These are phyloP conservation scores for Sphagnum tenellum DNA, from an alignment of 225 moss, liverwort and hornwort species.

Conservation along the genomic window DNA sequence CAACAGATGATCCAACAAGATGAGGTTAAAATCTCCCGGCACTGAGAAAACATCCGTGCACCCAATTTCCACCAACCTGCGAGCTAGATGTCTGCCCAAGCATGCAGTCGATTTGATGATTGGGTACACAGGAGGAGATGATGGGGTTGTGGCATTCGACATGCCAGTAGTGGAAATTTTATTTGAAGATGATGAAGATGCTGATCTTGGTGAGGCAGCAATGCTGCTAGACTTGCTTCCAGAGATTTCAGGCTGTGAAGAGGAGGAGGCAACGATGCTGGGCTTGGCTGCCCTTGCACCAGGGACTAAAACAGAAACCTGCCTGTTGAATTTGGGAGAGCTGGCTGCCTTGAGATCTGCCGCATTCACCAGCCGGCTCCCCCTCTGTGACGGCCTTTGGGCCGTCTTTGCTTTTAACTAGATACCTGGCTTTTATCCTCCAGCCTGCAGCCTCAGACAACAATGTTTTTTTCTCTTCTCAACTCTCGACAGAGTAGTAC, in stretches of 20 bases:
- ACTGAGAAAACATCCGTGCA: constrained; percentile 49
- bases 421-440: too few species aligned
- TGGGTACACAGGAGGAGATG: constrained; percentile 20
- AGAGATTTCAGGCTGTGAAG: not conserved
- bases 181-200: not conserved
- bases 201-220: not conserved
- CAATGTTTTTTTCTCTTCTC: too few species aligned
- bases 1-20: constrained; percentile 39
- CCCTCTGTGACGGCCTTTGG: constrained; percentile 8
- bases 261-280: not conserved
- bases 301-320: constrained; percentile 7
- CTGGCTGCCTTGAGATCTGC: constrained; percentile 21
- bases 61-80: constrained; percentile 52
- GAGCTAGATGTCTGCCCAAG: constrained; percentile 54
- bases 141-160: constrained; percentile 17
- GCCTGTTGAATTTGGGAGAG: constrained; percentile 24
- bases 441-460: too few species aligned
- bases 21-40: constrained; percentile 61
- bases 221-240: too few species aligned
- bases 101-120: constrained; percentile 52
- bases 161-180: constrained; percentile 6
- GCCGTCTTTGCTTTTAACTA: constrained; percentile 19
- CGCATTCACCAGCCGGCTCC: constrained; percentile 13
- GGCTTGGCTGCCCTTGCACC: constrained; percentile 2
- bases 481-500: too few species aligned